Conservation (phyloP, 441 rosid species). For the Arabidopsis hybrid region DNA sequence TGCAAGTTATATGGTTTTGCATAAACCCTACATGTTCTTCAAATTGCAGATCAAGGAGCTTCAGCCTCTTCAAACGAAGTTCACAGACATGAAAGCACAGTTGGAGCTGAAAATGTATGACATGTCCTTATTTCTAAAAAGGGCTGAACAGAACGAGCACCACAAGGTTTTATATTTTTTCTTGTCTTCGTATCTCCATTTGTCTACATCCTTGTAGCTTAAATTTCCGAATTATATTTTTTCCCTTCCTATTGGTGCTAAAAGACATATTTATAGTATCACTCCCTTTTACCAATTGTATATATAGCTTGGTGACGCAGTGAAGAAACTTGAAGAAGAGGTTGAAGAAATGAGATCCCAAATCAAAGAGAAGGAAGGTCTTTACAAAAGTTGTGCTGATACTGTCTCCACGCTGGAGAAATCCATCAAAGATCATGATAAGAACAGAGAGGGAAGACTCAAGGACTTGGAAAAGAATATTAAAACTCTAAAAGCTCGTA, state of each 20-base stretch:
- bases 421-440: slow-evolving; percentile 85
- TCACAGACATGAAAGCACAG: slow-evolving; percentile 73
- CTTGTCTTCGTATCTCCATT: neutral
- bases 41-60: slow-evolving; percentile 78
- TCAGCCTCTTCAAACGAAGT: slow-evolving; percentile 77
- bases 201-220: slow-evolving; percentile 26
- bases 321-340: slow-evolving; percentile 84
- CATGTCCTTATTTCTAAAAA: slow-evolving; percentile 81
- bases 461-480: slow-evolving; percentile 77
- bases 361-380: slow-evolving; percentile 67
- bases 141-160: slow-evolving; percentile 97
- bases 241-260: slow-evolving; percentile 16
- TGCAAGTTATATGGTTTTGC: slow-evolving; percentile 2
- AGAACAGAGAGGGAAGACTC: slow-evolving; percentile 83
- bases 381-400: slow-evolving; percentile 61
- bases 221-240: slow-evolving; percentile 26
- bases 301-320: slow-evolving; percentile 82
- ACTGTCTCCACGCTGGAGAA: slow-evolving; percentile 71
- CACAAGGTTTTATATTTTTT: slow-evolving; percentile 68
- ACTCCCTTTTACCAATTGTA: neutral
- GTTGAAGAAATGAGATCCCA: slow-evolving; percentile 73
- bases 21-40: slow-evolving; percentile 29
- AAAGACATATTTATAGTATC: slow-evolving; percentile 5
- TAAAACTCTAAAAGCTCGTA: slow-evolving; percentile 72
- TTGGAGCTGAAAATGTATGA: slow-evolving; percentile 90